Conservation (phyloP, 2,329 filamentous ascomycete genomes). For the Monosporascus sp. region DNA sequence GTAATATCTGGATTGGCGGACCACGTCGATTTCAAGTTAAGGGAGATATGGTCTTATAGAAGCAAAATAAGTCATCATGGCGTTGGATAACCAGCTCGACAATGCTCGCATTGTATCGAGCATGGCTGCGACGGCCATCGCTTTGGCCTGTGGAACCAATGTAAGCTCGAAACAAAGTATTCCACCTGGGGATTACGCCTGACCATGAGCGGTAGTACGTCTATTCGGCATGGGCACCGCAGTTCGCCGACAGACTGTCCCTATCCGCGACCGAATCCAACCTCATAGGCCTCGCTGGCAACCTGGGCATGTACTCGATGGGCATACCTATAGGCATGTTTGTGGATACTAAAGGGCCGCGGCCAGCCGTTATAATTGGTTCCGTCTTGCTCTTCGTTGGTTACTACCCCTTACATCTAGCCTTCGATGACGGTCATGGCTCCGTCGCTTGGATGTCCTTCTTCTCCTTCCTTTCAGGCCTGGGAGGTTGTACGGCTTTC, state of each 20-base stretch:
- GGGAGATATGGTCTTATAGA: not conserved
- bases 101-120: conserved; percentile 75
- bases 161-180: conserved; percentile 42
- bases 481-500: conserved; percentile 90
- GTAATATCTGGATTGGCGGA: not conserved
- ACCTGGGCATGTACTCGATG: conserved; percentile 87
- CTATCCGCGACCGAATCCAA: conserved; percentile 92
- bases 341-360: conserved; percentile 76
- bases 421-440: conserved; percentile 64
- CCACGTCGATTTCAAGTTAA: not conserved
- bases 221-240: conserved; percentile 95
- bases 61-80: conserved; percentile 22
- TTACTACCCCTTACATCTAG: conserved; percentile 79
- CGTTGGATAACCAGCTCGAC: conserved; percentile 46
- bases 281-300: conserved; percentile 79
- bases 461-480: conserved; percentile 78
- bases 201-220: conserved; percentile 63
- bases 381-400: conserved; percentile 67
- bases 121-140: conserved; percentile 75
- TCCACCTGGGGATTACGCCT: conserved; percentile 1
- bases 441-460: conserved; percentile 65
- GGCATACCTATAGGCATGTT: conserved; percentile 87
- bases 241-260: conserved; percentile 82
- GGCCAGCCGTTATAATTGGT: conserved; percentile 72
- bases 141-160: conserved; percentile 89